A percentile compares a stretch with the other conserved stretches of the same genome.
Conservation (phyloP, 805 yeast species). For the Spathaspora arborariae region DNA sequence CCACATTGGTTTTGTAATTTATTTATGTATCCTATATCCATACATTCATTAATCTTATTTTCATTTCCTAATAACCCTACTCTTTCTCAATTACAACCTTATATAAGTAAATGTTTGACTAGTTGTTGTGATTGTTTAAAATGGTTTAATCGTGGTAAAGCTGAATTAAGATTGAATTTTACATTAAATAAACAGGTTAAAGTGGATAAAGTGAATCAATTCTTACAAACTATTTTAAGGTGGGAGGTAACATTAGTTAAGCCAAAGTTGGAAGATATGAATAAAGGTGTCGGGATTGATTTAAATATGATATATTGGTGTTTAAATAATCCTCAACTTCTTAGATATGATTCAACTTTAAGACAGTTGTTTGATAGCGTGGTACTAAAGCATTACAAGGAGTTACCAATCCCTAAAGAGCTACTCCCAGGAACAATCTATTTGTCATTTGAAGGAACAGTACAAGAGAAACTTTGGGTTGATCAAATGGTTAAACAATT, state of each 20-base stretch:
- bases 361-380: neutral
- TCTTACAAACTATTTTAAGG: slow-evolving; percentile 26
- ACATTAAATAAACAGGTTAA: slow-evolving; percentile 44
- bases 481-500: slow-evolving; percentile 5
- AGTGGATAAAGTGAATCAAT: slow-evolving; percentile 26
- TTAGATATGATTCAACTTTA: neutral
- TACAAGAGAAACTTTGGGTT: slow-evolving; percentile 48
- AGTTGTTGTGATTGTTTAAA: slow-evolving; percentile 53
- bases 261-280: slow-evolving; percentile 14
- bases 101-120: slow-evolving; percentile 36
- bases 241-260: slow-evolving; percentile 30
- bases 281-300: neutral
- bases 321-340: slow-evolving; percentile 5
- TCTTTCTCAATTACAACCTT: slow-evolving; percentile 39
- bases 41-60: slow-evolving; percentile 55
- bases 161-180: slow-evolving; percentile 49
- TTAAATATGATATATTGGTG: slow-evolving; percentile 6
- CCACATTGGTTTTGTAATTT: slow-evolving; percentile 65
- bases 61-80: slow-evolving; percentile 53
- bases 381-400: neutral
- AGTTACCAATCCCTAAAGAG: slow-evolving; percentile 5
- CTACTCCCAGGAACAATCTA: slow-evolving; percentile 49
- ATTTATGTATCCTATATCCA: slow-evolving; percentile 43
- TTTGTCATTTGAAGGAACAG: slow-evolving; percentile 52
- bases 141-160: slow-evolving; percentile 51